phyloP scores from a whole-genome alignment of 2,329 filamentous ascomycete genomes.

The Neonectria sp. region DNA sequence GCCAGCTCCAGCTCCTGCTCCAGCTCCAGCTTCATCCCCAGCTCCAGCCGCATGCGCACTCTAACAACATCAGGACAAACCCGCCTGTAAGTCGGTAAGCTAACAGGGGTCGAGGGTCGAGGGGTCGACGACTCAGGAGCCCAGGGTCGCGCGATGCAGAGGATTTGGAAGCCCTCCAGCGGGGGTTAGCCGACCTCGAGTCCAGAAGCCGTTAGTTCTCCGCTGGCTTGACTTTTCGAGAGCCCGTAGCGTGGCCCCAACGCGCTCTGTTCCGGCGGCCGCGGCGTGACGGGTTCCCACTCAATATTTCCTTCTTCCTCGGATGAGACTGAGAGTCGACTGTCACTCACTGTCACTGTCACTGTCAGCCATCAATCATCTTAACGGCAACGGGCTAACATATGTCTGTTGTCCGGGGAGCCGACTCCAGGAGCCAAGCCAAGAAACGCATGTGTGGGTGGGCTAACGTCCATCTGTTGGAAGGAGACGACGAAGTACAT shows the following conservation, averaged over 20 bases:
- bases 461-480: background rate
- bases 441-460: constrained; percentile 18
- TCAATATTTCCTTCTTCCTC: constrained; percentile 7
- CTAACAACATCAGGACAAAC: constrained; percentile 2
- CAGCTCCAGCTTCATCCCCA: background rate
- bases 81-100: constrained; percentile 20
- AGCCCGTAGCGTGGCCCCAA: constrained; percentile 30
- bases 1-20: background rate
- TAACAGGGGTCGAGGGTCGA: constrained; percentile 19
- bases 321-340: background rate
- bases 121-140: constrained; percentile 7
- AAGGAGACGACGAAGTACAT: background rate
- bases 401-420: constrained; percentile 15
- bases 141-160: background rate
- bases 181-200: constrained; percentile 36
- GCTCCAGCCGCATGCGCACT: background rate
- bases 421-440: constrained; percentile 11
- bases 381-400: no score
- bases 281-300: constrained; percentile 21
- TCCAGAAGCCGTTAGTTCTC: constrained; percentile 42
- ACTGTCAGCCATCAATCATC: background rate
- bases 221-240: constrained; percentile 37
- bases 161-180: constrained; percentile 32
- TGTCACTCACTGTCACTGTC: background rate
- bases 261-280: constrained; percentile 21